phyloP scores from a whole-genome alignment of 1,284 basidiomycete species.

The Pulveroboletus sp. region DNA sequence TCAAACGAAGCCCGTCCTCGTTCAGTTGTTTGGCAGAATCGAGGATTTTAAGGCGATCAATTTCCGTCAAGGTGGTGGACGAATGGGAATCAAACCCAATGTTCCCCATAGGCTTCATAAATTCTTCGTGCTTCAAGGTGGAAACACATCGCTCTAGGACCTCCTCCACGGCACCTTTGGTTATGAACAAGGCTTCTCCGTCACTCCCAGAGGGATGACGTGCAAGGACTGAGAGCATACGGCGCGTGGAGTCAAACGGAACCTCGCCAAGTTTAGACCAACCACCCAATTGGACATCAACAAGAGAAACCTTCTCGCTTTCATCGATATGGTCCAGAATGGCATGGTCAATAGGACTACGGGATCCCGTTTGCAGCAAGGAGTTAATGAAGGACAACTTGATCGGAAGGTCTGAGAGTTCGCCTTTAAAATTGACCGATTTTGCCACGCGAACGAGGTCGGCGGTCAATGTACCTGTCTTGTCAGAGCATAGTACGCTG shows the following conservation, averaged over 20 bases:
- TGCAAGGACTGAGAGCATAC: constrained; percentile 34
- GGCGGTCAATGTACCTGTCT: constrained; percentile 36
- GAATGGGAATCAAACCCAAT: constrained; percentile 24
- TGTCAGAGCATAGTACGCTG: constrained; percentile 33
- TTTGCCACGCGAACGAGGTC: constrained; percentile 37
- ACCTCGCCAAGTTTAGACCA: constrained; percentile 37
- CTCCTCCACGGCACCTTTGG: constrained; percentile 36
- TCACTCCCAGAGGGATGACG: constrained; percentile 2
- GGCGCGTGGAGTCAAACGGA: constrained; percentile 36
- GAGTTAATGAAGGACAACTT: constrained; percentile 35
- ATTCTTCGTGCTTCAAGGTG: constrained; percentile 23
- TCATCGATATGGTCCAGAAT: constrained; percentile 33
- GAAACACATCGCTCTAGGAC: constrained; percentile 34
- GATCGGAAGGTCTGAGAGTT: constrained; percentile 27
- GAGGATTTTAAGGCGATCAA: constrained; percentile 27
- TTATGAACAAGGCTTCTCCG: constrained; percentile 30
- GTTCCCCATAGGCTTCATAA: constrained; percentile 12
- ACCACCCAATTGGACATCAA: constrained; percentile 11
- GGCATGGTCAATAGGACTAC: constrained; percentile 35
- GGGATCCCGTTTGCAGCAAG: constrained; percentile 32
- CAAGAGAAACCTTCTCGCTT: constrained; percentile 15
- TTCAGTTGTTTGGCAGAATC: constrained; percentile 31
- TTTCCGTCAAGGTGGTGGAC: constrained; percentile 18
- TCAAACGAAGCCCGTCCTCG: constrained; percentile 34
- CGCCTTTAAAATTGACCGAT: constrained; percentile 28